Conservation (phyloP, 108 stramenopile genomes). For the Fragilariopsis cylindrus region DNA sequence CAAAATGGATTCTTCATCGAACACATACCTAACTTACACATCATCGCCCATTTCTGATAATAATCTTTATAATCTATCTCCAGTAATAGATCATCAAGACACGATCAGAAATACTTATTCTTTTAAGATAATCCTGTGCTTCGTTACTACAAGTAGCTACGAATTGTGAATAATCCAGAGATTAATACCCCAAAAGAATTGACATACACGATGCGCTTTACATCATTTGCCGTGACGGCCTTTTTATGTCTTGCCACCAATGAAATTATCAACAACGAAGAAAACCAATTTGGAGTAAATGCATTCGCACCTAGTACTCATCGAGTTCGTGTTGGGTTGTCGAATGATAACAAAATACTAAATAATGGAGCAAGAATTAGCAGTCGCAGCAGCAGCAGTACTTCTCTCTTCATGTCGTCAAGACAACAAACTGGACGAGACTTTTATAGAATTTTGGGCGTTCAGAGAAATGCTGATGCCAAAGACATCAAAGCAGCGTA, state of each 20-base stretch:
- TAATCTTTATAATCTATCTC: too few species aligned
- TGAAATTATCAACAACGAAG: neutral
- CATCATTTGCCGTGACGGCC: constrained; percentile 18
- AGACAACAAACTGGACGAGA: constrained; percentile 61
- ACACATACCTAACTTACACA: too few species aligned
- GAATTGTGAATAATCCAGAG: neutral
- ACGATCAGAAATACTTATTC: too few species aligned
- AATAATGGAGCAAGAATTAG: too few species aligned
- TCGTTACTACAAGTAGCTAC: neutral
- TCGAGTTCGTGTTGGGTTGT: neutral
- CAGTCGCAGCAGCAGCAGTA: constrained; percentile 7
- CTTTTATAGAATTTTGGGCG: constrained; percentile 79
- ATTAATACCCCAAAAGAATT: neutral
- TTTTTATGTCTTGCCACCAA: constrained; percentile 5
- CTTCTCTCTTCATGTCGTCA: constrained; percentile 75
- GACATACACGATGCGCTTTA: constrained; percentile 5
- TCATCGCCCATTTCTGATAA: too few species aligned
- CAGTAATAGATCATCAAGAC: too few species aligned
- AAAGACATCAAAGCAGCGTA: constrained; percentile 87
- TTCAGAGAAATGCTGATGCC: constrained; percentile 61
- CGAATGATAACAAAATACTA: neutral
- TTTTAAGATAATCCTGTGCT: too few species aligned
- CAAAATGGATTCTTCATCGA: too few species aligned
- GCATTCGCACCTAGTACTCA: constrained; percentile 22
- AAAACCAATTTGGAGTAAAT: neutral